Evolutionary conservation across 176 grass and related monocot genomes (phyloP), one percentile per base, ranked within the genome.

Genomic region (Carex cristatella): DNA sequence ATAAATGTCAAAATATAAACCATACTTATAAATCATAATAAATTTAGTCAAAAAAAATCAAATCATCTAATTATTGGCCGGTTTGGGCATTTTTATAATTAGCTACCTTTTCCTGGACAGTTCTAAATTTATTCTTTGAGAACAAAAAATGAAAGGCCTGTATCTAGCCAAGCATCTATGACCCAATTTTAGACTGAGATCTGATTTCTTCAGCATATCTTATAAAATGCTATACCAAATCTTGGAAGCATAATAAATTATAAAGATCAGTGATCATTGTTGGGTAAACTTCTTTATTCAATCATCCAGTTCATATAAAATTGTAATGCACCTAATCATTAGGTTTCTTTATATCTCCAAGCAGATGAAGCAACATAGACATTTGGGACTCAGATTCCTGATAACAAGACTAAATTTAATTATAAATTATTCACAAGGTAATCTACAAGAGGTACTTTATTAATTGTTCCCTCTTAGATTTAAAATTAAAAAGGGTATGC

Each of bases 401-500:
- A 2, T 49, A 49, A 57, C 73, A 8, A 78, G 4, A 79, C 11
- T 35, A 79, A 57, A 13, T 32, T 33, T 58, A 32, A 53, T 35
- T 18, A 58, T 56, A 57, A 78, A 54, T 78, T 55, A 35, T 57
- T 58, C 49, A 78, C 51, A 16, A 57, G 54, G 53, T 33, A 79
- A 53, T 76, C 48, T 16, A 79, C 74, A 56, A 79, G 12, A 58
- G 13, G 2, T 35, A 2, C 57, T 10, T 77, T 79, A 4, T 79
- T 79, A 56, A 64, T 10, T 67, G 31, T 49, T 55, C 42, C 2
- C 18, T 48, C 28, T n/a, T n/a, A 3, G n/a, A 12, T 46, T 31
- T 9, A 67, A 48, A 40, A 37, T 89, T 49, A 90, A 71, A 46
- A 71, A 28, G 93, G 91, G 35, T 94, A 99, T 2, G 87, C 91